Base-by-base conservation (phyloP, 192 early-diverging fungal species). In the Ramicandelaber brevisporus region DNA sequence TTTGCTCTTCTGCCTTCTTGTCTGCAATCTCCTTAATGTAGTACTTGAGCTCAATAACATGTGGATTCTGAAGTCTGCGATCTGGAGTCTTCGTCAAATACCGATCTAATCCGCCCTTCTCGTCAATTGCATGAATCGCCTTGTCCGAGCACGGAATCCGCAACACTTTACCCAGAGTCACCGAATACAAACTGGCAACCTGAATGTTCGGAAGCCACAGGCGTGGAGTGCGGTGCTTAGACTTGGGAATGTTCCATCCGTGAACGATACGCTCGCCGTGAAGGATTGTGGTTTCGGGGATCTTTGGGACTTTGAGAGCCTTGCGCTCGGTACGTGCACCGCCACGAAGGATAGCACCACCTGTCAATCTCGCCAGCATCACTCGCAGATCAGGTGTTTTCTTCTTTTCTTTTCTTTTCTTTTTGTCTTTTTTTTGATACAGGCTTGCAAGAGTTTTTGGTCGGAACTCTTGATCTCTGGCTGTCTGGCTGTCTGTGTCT, bases 81-180 rank as follows among this genome's bases (percentile, higher is more conserved):
- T 73, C 63, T 20, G 53, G 63, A 9, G 72, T 76, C 20, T 55
- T 46, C 17, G 78, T 46, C 21, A 83, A 36, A 37, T 78, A 83
- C 28, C 50, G 55, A 39, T 83, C 78, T 8, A 83, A 40, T 2
- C 78, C 78, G 14, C 78, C 78, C 53, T 78, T 77, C 46, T 77
- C 71, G 37, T 83, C 75, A 17, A 83, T 74, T 0, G 73, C 72
- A n/a, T n/a, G n/a, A n/a, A n/a, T n/a, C n/a, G n/a, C n/a, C n/a
- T n/a, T n/a, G n/a, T n/a, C n/a, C n/a, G n/a, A n/a, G n/a, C n/a
- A n/a, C n/a, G n/a, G n/a, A n/a, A n/a, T n/a, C 16, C 73, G 65
- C 7, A 78, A 44, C 3, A 73, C 66, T 17, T 48, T 26, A 26
- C 65, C 45, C 4, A 78, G 49, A 5, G 64, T 39, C 20, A 57